phyloP scores from a whole-genome alignment of 2,329 filamentous ascomycete species.

The Penicillium freii region DNA sequence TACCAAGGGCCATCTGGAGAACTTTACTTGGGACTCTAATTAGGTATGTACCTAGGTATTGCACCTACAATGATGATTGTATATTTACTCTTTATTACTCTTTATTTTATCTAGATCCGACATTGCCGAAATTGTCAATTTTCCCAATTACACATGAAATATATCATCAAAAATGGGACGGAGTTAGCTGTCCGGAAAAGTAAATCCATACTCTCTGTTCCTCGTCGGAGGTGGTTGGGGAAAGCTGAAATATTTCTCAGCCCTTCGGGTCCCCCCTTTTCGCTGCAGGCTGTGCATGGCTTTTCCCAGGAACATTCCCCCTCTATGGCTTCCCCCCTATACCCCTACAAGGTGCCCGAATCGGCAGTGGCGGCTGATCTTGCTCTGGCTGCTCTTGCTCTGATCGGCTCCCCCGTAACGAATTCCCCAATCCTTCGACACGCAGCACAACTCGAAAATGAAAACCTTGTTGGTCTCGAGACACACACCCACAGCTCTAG shows the following conservation, averaged over 20 bases:
- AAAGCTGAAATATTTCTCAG: not conserved
- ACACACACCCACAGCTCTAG: slow-evolving; percentile 13
- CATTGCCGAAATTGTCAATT: not conserved
- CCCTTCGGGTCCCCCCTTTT: slow-evolving; percentile 5
- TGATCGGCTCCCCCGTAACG: slow-evolving; percentile 16
- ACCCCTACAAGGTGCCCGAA: slow-evolving; percentile 13
- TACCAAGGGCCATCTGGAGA: not conserved
- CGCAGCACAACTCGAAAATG: not conserved
- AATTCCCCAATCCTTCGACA: slow-evolving; percentile 17
- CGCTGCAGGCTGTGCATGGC: slow-evolving; percentile 14
- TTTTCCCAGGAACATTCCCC: slow-evolving; percentile 18
- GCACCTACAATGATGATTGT: slow-evolving; percentile 5
- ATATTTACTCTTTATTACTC: not conserved
- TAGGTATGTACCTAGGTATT: not conserved
- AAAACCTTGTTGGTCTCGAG: slow-evolving; percentile 14
- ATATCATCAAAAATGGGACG: not conserved
- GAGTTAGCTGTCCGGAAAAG: not conserved
- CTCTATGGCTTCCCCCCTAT: not conserved
- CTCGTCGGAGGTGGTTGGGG: not conserved
- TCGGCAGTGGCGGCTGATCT: slow-evolving; percentile 26
- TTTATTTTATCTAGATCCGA: not conserved
- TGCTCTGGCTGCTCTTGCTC: slow-evolving; percentile 17
- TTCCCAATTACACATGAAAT: not conserved
- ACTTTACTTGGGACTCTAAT: not conserved
- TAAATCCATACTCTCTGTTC: not conserved